Evolutionary conservation across 139 green algal species (phyloP), one percentile per base, ranked within the genome.

Genomic region (Auxenochlorella pyrenoidosa): DNA sequence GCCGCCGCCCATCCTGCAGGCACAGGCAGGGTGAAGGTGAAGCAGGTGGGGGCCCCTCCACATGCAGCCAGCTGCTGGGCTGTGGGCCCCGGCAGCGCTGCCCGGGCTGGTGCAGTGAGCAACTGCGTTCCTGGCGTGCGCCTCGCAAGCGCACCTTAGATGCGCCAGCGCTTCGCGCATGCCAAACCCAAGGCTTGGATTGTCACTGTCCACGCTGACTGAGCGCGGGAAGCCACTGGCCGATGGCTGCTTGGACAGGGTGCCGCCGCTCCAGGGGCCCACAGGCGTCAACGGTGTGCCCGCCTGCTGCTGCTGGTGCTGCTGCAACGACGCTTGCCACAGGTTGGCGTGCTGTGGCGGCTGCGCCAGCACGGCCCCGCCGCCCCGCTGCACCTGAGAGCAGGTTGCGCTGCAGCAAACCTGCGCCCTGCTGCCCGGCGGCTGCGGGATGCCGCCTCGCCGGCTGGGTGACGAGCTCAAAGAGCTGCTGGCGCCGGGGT

Each of bases 111-210:
- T 76, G 70, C 3, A 44, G 38, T 13, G 34, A 59, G 5, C 19
- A 34, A n/a, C 15, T n/a, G n/a, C n/a, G n/a, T n/a, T n/a, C n/a
- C n/a, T n/a, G n/a, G 21, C 38, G 15, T n/a, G 21, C 38, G 22
- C 38, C 41, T 41, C 21, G 43, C 8, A 21, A 2, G 0, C 84
- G 12, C 58, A 88, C 84, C 85, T 84, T 21, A 89, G 77, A 15
- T 86, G 44, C 24, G 26, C 43, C 60, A 90, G 47, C 13, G 82
- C 87, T 60, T 90, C 79, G 0, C 87, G 79, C 60, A 60, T 60
- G 41, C 60, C 60, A 71, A 90, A 90, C 3, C 87, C 87, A 24
- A 90, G 60, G 59, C 72, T 86, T 30, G 85, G 71, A 47, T 85
- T 86, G 24, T 90, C 87, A 41, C 54, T 80, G 47, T 90, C 87